These are phyloP conservation scores for Eucalyptus sideroxylon DNA, from an alignment of 345 rosid species.

Conservation along the genomic window DNA sequence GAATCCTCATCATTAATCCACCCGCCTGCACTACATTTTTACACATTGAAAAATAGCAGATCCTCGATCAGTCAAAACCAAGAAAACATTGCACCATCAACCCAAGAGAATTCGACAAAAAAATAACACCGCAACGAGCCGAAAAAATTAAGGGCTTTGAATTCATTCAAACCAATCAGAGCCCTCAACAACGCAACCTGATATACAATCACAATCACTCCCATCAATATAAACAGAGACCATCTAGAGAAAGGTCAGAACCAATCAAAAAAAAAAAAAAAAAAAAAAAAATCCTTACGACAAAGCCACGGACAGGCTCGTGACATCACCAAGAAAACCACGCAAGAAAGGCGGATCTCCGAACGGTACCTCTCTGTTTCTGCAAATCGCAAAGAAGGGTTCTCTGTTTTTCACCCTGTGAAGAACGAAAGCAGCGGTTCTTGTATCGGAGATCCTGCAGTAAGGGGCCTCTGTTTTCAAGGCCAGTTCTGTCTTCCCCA, in stretches of 20 bases:
- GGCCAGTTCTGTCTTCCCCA: neutral
- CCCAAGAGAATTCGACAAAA: neutral
- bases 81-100: neutral
- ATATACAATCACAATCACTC: neutral
- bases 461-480: neutral
- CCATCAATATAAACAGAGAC: neutral
- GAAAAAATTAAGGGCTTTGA: neutral
- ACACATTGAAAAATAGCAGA: neutral
- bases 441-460: neutral
- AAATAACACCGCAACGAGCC: neutral
- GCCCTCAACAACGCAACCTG: neutral
- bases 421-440: neutral
- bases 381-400: neutral
- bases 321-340: neutral
- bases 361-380: neutral
- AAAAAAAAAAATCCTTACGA: neutral
- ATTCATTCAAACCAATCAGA: neutral
- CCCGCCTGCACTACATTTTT: neutral
- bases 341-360: neutral
- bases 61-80: neutral
- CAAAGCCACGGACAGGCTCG: neutral
- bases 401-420: neutral
- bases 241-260: neutral
- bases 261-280: neutral
- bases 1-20: neutral